Evolutionary conservation across 1,139 yeast species (phyloP), one percentile per base, ranked within the genome.

Genomic region (Magnusiomyces sp.): DNA sequence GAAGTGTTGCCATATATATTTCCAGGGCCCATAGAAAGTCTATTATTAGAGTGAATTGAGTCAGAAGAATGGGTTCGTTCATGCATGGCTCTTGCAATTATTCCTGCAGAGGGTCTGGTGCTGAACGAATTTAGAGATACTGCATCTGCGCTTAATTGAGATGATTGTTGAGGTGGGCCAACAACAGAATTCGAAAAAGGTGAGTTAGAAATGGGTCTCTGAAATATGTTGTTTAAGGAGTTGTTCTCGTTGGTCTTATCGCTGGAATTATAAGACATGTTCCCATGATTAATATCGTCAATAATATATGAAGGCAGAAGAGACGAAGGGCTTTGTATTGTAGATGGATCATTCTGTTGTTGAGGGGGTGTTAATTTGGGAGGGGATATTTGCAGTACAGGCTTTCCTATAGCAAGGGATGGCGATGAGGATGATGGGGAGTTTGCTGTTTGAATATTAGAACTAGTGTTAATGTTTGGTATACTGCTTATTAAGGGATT

Each of bases 71-170:
- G 39, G 2, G 45, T 49, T 7, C 50, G 46, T 19, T 51, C 40
- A 29, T 56, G 56, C 37, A 59, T 47, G 0, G 61, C 60, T 19
- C 45, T 48, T 2, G 59, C 58, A 5, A 61, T 50, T 43, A 60
- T 51, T 2, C 55, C 43, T 3, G 55, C 60, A 2, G 63, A 58
- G 7, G 62, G 58, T 23, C 63, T 50, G 2, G 48, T 23, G 7
- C 29, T 4, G 29, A 23, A 23, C 29, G 29, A 23, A 23, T 23
- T 23, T 23, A 23, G 29, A 23, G 29, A 23, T 7, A 23, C 29
- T 23, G 29, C 29, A 23, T 23, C 29, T 23, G 29, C 29, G 29
- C 29, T 23, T 23, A 23, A 7, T 7, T 23, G 29, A 23, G 29
- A 23, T 23, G 29, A 7, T 7, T 23, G 29, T 27, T 50, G 50